phyloP scores from a whole-genome alignment of 805 yeast species.

The Isabelozyma rhagii region DNA sequence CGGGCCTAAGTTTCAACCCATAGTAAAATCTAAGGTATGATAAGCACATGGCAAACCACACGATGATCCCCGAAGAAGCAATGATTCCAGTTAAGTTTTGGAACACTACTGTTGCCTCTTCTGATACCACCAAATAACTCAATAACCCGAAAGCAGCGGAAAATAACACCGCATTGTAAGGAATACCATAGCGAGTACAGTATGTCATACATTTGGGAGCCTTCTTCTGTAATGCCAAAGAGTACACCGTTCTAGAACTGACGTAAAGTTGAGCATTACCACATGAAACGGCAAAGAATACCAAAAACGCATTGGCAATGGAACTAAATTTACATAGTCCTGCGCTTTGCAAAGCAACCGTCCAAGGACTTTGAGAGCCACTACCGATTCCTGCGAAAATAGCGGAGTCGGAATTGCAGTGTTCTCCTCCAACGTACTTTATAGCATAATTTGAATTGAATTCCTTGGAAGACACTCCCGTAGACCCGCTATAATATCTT shows the following conservation, averaged over 20 bases:
- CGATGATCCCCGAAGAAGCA: conserved; percentile 72
- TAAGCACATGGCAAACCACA: conserved; percentile 74
- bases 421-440: conserved; percentile 31
- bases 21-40: conserved; percentile 62
- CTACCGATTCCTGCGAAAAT: conserved; percentile 33
- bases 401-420: conserved; percentile 22
- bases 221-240: conserved; percentile 46
- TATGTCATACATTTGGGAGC: conserved; percentile 60
- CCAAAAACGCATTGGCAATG: conserved; percentile 42
- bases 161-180: conserved; percentile 64
- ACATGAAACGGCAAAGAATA: conserved; percentile 45
- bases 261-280: conserved; percentile 46
- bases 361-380: conserved; percentile 46
- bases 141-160: conserved; percentile 60
- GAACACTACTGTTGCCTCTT: conserved; percentile 59
- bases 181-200: conserved; percentile 68
- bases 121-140: conserved; percentile 58
- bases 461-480: conserved; percentile 22
- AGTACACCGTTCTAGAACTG: conserved; percentile 40
- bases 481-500: conserved; percentile 45
- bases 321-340: conserved; percentile 34
- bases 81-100: conserved; percentile 65
- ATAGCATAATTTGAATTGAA: conserved; percentile 26
- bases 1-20: conserved; percentile 60
- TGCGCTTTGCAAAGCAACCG: conserved; percentile 40